These are phyloP conservation scores for Colletotrichum echinochloae DNA, from an alignment of 2,329 filamentous ascomycete genomes.

Conservation along the genomic window DNA sequence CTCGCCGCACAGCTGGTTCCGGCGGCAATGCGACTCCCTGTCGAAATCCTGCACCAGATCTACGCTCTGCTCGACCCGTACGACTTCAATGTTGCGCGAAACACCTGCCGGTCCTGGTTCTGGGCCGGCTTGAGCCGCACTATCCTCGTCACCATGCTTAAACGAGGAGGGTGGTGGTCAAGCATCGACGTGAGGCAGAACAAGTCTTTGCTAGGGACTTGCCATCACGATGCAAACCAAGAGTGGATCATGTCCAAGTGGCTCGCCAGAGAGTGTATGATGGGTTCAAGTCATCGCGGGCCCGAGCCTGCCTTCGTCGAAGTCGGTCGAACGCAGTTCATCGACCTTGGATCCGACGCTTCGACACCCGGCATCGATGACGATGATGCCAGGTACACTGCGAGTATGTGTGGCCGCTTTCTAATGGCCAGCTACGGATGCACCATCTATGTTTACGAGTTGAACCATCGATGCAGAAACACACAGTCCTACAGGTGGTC, in stretches of 20 bases:
- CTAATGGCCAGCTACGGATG: constrained; percentile 66
- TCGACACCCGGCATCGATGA: neutral
- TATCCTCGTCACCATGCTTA: constrained; percentile 65
- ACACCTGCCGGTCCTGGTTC: constrained; percentile 71
- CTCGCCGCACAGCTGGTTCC: neutral
- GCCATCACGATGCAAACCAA: constrained; percentile 38
- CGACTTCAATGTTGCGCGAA: constrained; percentile 70
- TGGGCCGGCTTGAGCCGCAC: constrained; percentile 63
- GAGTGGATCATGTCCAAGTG: constrained; percentile 55
- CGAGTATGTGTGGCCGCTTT: constrained; percentile 69
- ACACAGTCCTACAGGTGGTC: constrained; percentile 43
- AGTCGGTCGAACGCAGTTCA: constrained; percentile 52
- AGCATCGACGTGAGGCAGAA: constrained; percentile 43
- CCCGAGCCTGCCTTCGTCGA: constrained; percentile 47
- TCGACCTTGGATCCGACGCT: constrained; percentile 43
- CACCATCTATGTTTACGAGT: constrained; percentile 67
- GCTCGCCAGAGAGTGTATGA: constrained; percentile 55
- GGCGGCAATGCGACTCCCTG: constrained; percentile 46
- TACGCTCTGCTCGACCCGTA: constrained; percentile 49
- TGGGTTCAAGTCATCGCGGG: constrained; percentile 19
- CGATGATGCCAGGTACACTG: constrained; percentile 53
- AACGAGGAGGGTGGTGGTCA: constrained; percentile 66
- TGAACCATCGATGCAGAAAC: constrained; percentile 51
- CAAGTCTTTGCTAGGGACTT: neutral
- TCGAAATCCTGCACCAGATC: constrained; percentile 54